Evolutionary conservation across 768 basidiomycete species (phyloP), one percentile per base, ranked within the genome.

Genomic region (Scleroderma citrinum): DNA sequence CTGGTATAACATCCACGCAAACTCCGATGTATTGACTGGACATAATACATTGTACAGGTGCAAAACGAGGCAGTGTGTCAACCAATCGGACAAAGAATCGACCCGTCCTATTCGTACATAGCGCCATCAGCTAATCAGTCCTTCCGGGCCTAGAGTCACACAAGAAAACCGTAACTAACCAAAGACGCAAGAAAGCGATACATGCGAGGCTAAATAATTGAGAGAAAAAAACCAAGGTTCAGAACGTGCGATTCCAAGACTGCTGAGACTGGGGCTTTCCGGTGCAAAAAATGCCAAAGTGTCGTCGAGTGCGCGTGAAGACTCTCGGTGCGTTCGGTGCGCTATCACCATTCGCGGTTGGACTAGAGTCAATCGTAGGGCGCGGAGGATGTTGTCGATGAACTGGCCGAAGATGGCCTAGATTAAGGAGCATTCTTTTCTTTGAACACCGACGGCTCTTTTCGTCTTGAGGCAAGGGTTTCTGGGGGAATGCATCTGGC

Each of bases 281-380:
- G 37, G 67, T 69, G 48, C 71, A 70, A 47, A 71, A 69, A 48
- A 70, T 71, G 41, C 70, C 69, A 39, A 70, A 70, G 39, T 61
- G 56, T 40, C 57, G 59, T 30, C 59, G 59, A 11, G 45, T 41
- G 37, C 53, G 60, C 29, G 56, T 26, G 5, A 55, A 36, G 8
- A 50, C 44, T 23, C 59, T 58, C 19, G 41, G 34, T n/a, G 35
- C n/a, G 21, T 29, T 34, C 3, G 56, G 47, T 21, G 46, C 42
- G 31, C 50, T 58, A 3, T 58, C 54, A 14, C 44, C 54, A 12
- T 44, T 13, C 1, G 35, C 24, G 38, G 31, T 12, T 16, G 49
- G 53, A 10, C 54, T 49, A 8, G 19, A 35, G 24, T 58, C 48
- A 8, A 8, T 39, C 24, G 49, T 54, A 19, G 51, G 58, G 20